phyloP scores from a whole-genome alignment of 1,139 yeast species.

The Casaregolazyma suthepensis region DNA sequence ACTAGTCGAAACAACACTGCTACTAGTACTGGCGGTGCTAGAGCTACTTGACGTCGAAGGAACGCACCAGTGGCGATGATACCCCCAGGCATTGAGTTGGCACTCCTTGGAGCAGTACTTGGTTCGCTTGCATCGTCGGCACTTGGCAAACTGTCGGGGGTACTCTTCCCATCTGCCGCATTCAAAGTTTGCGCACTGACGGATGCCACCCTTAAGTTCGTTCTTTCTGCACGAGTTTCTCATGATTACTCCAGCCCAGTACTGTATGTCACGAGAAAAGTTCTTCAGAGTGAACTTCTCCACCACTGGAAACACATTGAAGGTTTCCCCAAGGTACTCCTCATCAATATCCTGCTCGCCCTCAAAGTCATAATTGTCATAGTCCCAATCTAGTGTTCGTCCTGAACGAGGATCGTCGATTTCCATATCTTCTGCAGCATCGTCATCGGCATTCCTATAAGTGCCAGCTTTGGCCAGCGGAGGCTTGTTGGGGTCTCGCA shows the following conservation, averaged over 20 bases:
- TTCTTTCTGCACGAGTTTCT: constrained; percentile 90
- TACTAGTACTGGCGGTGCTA: constrained; percentile 14
- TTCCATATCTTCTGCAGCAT: constrained; percentile 12
- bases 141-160: constrained; percentile 90
- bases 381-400: constrained; percentile 37
- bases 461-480: constrained; percentile 18
- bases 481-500: constrained; percentile 26
- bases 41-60: constrained; percentile 33
- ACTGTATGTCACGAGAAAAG: constrained; percentile 68
- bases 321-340: constrained; percentile 40
- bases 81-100: constrained; percentile 86
- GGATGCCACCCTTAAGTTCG: constrained; percentile 78
- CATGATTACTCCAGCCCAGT: constrained; percentile 98
- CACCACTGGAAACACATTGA: constrained; percentile 82
- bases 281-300: constrained; percentile 80
- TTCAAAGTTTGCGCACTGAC: constrained; percentile 90
- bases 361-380: constrained; percentile 50
- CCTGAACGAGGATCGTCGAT: constrained; percentile 6
- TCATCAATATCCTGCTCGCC: constrained; percentile 40
- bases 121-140: constrained; percentile 89
- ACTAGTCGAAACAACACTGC: constrained; percentile 6
- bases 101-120: constrained; percentile 92
- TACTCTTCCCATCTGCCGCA: constrained; percentile 95
- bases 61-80: constrained; percentile 92
- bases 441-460: constrained; percentile 19